phyloP scores from a whole-genome alignment of 139 green algal species.

The Ostreobium quekettii region DNA sequence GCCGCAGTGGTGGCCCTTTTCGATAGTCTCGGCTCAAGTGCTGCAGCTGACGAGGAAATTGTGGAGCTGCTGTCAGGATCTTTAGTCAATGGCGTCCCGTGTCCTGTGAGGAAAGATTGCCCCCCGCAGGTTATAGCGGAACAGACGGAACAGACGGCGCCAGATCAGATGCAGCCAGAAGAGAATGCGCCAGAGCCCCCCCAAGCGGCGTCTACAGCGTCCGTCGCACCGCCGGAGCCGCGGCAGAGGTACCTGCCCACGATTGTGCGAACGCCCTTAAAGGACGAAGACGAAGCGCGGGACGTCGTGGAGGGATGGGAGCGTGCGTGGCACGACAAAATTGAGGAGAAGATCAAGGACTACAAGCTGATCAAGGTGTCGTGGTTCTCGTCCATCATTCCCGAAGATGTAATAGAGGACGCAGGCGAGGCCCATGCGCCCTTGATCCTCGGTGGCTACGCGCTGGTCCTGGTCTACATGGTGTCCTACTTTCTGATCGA shows the following conservation, averaged over 20 bases:
- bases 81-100: too few relatives aligned
- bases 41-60: too few relatives aligned
- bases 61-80: too few relatives aligned
- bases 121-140: neutral
- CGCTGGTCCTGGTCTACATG: constrained; percentile 5
- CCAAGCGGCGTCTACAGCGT: too few relatives aligned
- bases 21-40: too few relatives aligned
- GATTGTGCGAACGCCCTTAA: neutral
- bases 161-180: neutral
- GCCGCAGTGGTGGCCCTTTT: too few relatives aligned
- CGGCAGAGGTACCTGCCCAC: too few relatives aligned
- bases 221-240: too few relatives aligned
- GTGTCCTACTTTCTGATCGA: neutral
- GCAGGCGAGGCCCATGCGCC: neutral
- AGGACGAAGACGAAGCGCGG: constrained; percentile 5
- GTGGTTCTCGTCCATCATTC: neutral
- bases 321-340: neutral
- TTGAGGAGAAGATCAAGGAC: neutral
- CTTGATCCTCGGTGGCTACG: constrained; percentile 5
- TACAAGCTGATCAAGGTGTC: constrained; percentile 11
- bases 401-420: neutral
- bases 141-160: neutral
- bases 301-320: constrained; percentile 8
- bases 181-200: neutral
- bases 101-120: too few relatives aligned